Percentiles rank a stretch among this genome's conserved stretches.
phyloP scores from a whole-genome alignment of 2,329 filamentous ascomycete genomes.

The Colletotrichum musicola region DNA sequence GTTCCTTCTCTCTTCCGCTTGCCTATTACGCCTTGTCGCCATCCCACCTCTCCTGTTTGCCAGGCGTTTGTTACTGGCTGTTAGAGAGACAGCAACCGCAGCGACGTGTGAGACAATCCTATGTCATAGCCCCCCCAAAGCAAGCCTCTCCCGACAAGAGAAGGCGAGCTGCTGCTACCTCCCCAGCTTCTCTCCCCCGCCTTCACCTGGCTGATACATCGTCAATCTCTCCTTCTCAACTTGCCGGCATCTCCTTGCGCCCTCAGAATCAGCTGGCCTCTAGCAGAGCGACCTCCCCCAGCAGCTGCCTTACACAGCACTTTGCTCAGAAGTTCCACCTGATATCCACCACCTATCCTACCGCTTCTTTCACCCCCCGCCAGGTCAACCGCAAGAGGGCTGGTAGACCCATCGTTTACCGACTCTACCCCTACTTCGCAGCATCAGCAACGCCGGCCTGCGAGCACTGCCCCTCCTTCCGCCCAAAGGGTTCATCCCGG shows the following conservation, averaged over 20 bases:
- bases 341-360: slow-evolving; percentile 21
- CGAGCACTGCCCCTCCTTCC: slow-evolving; percentile 38
- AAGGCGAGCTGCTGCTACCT: background rate
- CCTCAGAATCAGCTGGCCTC: background rate
- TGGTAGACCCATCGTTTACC: slow-evolving; percentile 34
- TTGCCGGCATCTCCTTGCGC: slow-evolving; percentile 16
- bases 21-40: too few species aligned
- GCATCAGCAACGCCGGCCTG: slow-evolving; percentile 16
- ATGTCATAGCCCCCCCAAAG: slow-evolving; percentile 11
- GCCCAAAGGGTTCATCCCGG: slow-evolving; percentile 32
- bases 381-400: slow-evolving; percentile 19
- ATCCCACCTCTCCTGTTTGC: background rate
- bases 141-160: slow-evolving; percentile 4
- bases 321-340: slow-evolving; percentile 16
- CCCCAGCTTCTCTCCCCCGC: background rate
- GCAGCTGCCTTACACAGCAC: slow-evolving; percentile 18
- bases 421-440: slow-evolving; percentile 27
- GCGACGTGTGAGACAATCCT: slow-evolving; percentile 21
- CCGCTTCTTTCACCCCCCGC: slow-evolving; percentile 11
- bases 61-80: background rate
- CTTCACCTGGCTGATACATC: slow-evolving; percentile 22
- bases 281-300: background rate
- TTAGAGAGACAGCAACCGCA: slow-evolving; percentile 7
- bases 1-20: background rate
- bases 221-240: slow-evolving; percentile 9